phyloP scores from a whole-genome alignment of 106 monocot species.

The Vanilla planifolia region DNA sequence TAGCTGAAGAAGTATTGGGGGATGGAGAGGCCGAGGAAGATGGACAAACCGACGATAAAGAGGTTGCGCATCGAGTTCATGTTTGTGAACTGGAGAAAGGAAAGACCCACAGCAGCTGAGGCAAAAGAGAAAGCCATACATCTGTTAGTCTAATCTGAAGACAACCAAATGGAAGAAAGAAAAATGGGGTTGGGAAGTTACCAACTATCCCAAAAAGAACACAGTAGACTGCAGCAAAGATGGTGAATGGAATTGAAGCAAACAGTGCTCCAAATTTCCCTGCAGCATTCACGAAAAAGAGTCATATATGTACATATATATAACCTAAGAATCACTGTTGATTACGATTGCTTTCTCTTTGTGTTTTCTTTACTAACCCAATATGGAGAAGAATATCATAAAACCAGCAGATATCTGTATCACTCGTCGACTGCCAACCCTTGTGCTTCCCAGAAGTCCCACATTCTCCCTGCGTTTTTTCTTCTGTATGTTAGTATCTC shows the following conservation, averaged over 20 bases:
- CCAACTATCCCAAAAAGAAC: conserved; percentile 89
- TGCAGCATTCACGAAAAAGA: conserved; percentile 11
- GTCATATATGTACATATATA: background rate
- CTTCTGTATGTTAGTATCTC: background rate
- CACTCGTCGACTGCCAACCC: conserved; percentile 86
- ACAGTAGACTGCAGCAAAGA: conserved; percentile 90
- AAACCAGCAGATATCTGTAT: conserved; percentile 93
- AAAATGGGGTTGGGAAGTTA: conserved; percentile 5
- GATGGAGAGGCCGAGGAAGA: conserved; percentile 87
- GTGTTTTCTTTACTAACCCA: conserved; percentile 34
- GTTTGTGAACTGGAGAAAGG: conserved; percentile 99
- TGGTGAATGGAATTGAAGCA: conserved; percentile 92
- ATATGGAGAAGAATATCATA: conserved; percentile 96
- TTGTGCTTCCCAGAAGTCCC: conserved; percentile 79
- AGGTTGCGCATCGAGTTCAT: conserved; percentile 99
- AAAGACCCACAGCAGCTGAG: conserved; percentile 90
- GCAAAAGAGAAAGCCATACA: background rate
- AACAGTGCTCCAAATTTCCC: conserved; percentile 97
- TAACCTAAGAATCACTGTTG: background rate
- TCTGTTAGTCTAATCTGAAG: background rate
- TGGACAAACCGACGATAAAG: conserved; percentile 79
- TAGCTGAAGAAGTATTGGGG: conserved; percentile 87
- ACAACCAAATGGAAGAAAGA: background rate
- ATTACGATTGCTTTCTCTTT: background rate
- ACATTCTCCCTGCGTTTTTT: conserved; percentile 70